phyloP scores from a whole-genome alignment of 2,329 filamentous ascomycete species.

The Fusarium sp. region DNA sequence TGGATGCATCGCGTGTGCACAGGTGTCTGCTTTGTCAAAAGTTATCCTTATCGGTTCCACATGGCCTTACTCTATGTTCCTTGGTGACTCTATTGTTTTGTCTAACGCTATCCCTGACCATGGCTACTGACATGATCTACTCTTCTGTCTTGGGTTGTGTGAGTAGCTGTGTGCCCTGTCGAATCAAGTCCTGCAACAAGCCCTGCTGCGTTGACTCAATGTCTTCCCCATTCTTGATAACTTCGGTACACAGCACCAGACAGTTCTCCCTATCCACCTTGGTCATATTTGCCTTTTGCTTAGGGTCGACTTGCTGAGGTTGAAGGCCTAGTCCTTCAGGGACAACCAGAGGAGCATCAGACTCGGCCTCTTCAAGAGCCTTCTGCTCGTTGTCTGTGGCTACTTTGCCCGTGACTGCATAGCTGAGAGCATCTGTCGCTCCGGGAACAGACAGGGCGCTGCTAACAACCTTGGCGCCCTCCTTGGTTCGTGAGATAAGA shows the following conservation, averaged over 20 bases:
- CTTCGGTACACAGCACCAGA: conserved; percentile 67
- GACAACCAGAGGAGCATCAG: conserved; percentile 26
- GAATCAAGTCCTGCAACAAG: conserved; percentile 62
- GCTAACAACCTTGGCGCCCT: conserved; percentile 61
- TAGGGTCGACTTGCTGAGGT: conserved; percentile 61
- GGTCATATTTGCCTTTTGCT: conserved; percentile 58
- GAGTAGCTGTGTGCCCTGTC: conserved; percentile 62
- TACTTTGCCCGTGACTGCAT: conserved; percentile 61
- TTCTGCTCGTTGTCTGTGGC: conserved; percentile 22
- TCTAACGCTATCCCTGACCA: neutral
- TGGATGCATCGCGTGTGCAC: conserved; percentile 44
- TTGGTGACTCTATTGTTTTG: neutral
- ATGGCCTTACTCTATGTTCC: neutral
- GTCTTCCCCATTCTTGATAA: conserved; percentile 59
- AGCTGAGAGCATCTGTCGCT: conserved; percentile 58
- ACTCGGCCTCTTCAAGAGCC: conserved; percentile 25
- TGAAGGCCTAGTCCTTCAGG: conserved; percentile 55
- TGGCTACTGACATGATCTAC: neutral
- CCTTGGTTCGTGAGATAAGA: conserved; percentile 65
- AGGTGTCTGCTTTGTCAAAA: conserved; percentile 34
- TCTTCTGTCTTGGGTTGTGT: conserved; percentile 38
- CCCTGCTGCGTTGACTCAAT: conserved; percentile 54
- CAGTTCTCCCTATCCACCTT: conserved; percentile 71
- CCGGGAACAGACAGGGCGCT: conserved; percentile 56
- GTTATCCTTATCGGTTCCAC: conserved; percentile 32